phyloP scores from a whole-genome alignment of 2,329 filamentous ascomycete genomes.

The Apiospora rasikravindrae region DNA sequence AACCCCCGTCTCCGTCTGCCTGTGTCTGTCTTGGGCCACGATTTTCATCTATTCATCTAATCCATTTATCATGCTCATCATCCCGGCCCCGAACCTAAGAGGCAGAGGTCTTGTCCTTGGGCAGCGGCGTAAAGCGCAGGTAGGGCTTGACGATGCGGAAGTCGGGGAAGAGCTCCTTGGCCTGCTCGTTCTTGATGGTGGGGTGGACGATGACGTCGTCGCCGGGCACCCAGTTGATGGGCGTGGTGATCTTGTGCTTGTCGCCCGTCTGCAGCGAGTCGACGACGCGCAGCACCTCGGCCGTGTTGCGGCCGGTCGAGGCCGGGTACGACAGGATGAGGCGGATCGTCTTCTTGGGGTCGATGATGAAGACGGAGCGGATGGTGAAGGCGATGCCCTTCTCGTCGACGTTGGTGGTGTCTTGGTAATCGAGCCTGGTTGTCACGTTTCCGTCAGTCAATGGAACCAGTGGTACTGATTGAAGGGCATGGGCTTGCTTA shows the following conservation, averaged over 20 bases:
- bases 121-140: conserved; percentile 73
- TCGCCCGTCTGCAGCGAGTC: conserved; percentile 84
- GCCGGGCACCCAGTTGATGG: conserved; percentile 87
- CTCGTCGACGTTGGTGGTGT: conserved; percentile 78
- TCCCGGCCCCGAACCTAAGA: conserved; percentile 30
- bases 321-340: conserved; percentile 93
- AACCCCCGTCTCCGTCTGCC: background rate
- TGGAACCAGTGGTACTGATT: too few species aligned
- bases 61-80: background rate
- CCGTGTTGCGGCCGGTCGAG: conserved; percentile 83
- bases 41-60: background rate
- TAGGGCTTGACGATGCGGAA: conserved; percentile 73
- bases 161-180: conserved; percentile 85
- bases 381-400: conserved; percentile 93
- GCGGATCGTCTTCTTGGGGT: conserved; percentile 91
- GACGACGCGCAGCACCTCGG: conserved; percentile 78
- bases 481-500: too few species aligned
- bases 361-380: conserved; percentile 92
- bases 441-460: background rate
- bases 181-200: conserved; percentile 80
- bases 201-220: conserved; percentile 94
- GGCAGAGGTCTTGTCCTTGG: conserved; percentile 56
- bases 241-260: conserved; percentile 86
- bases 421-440: conserved; percentile 76
- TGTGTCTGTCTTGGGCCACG: background rate